Percentiles rank a stretch among this genome's conserved stretches.
phyloP scores from a whole-genome alignment of 805 yeast species.

The Clavispora vitiphila region DNA sequence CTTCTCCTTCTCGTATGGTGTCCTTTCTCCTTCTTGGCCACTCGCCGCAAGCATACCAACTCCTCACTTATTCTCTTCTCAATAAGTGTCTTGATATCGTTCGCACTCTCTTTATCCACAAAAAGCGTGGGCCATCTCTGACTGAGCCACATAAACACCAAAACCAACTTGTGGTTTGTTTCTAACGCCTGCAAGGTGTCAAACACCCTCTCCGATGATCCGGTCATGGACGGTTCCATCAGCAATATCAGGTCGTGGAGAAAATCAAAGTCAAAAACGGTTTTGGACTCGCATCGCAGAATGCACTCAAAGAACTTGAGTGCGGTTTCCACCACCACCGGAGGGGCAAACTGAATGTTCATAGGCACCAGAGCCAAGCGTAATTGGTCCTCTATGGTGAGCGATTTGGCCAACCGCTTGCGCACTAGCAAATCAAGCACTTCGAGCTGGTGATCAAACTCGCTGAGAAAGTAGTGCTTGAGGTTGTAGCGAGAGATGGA shows the following conservation, averaged over 20 bases:
- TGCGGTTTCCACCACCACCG: conserved; percentile 38
- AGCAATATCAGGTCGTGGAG: conserved; percentile 22
- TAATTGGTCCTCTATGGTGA: conserved; percentile 53
- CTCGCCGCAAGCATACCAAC: conserved; percentile 26
- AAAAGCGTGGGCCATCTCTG: conserved; percentile 82
- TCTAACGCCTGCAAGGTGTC: conserved; percentile 42
- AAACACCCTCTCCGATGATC: conserved; percentile 17
- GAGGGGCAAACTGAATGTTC: conserved; percentile 24
- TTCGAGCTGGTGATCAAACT: conserved; percentile 32
- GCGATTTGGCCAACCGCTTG: conserved; percentile 17
- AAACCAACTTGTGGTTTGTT: conserved; percentile 59
- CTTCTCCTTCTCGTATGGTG: background rate
- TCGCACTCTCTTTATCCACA: conserved; percentile 70
- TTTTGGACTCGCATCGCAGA: conserved; percentile 47
- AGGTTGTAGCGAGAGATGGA: conserved; percentile 23
- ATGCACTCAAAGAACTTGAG: conserved; percentile 47
- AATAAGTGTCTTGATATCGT: conserved; percentile 60
- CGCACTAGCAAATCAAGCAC: conserved; percentile 42
- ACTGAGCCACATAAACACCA: conserved; percentile 77
- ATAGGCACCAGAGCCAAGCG: conserved; percentile 61
- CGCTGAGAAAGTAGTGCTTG: conserved; percentile 32
- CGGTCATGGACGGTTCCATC: conserved; percentile 16
- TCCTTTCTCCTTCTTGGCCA: conserved; percentile 3
- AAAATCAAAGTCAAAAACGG: conserved; percentile 48
- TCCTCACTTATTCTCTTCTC: conserved; percentile 58